phyloP scores from a whole-genome alignment of 2,329 filamentous ascomycete species.

The Xylaria sp. region DNA sequence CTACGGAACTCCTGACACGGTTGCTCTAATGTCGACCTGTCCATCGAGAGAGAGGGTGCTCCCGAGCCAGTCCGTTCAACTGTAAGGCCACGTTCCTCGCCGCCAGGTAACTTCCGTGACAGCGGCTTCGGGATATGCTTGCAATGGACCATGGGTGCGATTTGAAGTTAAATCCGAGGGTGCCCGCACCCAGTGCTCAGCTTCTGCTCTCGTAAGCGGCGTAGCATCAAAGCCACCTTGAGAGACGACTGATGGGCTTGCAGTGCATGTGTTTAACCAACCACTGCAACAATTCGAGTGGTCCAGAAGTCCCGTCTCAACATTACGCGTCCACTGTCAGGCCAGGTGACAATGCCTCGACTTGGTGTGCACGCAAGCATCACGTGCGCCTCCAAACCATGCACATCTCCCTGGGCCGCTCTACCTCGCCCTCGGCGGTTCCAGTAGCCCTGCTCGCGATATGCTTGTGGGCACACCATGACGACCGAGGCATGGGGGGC shows the following conservation, averaged over 20 bases:
- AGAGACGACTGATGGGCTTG: conserved; percentile 9
- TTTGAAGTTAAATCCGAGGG: conserved; percentile 6
- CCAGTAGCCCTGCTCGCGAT: neutral
- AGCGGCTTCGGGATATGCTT: conserved; percentile 8
- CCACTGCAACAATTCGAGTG: conserved; percentile 4
- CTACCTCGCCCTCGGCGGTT: neutral
- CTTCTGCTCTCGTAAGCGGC: conserved; percentile 20
- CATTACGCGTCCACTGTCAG: neutral
- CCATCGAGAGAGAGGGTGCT: conserved; percentile 3
- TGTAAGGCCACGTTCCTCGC: conserved; percentile 5
- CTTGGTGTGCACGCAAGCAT: neutral
- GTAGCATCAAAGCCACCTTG: conserved; percentile 17
- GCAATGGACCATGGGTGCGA: conserved; percentile 12
- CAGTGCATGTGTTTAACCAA: conserved; percentile 13
- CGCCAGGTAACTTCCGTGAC: conserved; percentile 7
- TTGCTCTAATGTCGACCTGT: conserved; percentile 1
- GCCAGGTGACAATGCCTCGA: neutral
- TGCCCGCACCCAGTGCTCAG: conserved; percentile 3
- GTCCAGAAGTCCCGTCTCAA: conserved; percentile 3
- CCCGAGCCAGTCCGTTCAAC: conserved; percentile 8
- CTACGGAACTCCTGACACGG: neutral
- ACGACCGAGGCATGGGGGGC: neutral
- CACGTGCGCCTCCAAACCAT: neutral
- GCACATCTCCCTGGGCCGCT: neutral
- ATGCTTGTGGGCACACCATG: neutral